Evolutionary conservation across 257 asterid genomes (phyloP).

Genomic region (Anisodus tanguticus): DNA sequence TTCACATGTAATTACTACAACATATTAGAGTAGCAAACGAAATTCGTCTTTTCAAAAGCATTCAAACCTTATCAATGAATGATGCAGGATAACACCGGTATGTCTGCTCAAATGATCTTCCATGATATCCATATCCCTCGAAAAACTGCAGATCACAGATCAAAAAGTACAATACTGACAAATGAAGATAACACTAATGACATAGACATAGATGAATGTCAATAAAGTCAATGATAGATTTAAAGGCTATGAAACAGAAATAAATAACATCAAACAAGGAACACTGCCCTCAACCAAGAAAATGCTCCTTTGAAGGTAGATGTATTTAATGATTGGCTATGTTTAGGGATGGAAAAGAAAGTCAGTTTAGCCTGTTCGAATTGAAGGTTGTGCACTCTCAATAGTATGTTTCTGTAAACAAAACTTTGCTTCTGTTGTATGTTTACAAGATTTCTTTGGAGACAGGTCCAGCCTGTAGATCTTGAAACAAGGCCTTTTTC

Average conservation of each 20-base stretch:
- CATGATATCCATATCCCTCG: conserved; percentile 93
- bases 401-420: neutral
- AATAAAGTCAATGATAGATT: neutral
- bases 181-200: conserved; percentile 4
- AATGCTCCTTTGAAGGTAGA: conserved; percentile 7
- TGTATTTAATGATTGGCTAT: neutral
- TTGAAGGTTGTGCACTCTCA: neutral
- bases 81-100: conserved; percentile 97
- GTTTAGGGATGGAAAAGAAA: neutral
- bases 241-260: neutral
- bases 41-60: conserved; percentile 15
- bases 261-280: neutral
- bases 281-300: neutral
- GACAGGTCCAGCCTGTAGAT: neutral
- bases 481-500: neutral
- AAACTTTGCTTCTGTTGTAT: neutral
- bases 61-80: conserved; percentile 90
- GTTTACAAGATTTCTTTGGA: neutral
- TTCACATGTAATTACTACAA: neutral
- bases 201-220: neutral
- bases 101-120: conserved; percentile 93
- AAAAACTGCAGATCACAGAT: conserved; percentile 67
- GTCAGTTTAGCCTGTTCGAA: conserved; percentile 7
- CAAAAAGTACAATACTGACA: neutral
- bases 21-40: neutral